Base-by-base conservation (phyloP, 2,329 filamentous ascomycete species). In the Albifimbria verrucaria region DNA sequence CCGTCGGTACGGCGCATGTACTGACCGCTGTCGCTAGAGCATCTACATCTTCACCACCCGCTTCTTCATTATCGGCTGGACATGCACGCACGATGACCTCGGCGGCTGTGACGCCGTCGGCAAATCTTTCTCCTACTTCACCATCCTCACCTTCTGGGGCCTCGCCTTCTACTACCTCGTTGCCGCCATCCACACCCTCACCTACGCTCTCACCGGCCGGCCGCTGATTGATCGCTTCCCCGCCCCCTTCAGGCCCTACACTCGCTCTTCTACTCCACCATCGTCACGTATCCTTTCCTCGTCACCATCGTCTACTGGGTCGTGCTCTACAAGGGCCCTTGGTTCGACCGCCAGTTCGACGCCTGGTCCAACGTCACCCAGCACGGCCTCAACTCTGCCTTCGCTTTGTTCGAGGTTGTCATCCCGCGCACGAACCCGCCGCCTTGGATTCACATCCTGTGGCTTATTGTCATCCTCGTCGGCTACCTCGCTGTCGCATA, bases 81-180 rank as follows among this genome's bases (percentile, higher is more conserved):
- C 82, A 55, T 85, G 84, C 63, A 72, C 76, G n/a, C 77, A 82
- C 65, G 66, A 69, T 28, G 49, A 56, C 1, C 59, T 65, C 11
- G 73, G 73, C 55, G 73, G 78, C 48, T 79, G 77, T 65, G 58
- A 65, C 28, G 65, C 63, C 1, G 79, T 82, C 23, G 72, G 76
- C 50, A 70, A 76, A 45, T 80, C 79, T 45, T 94, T 95, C 75
- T 90, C 86, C 62, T 95, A 84, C 77, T 95, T 96, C 75, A 95
- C 91, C 24, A 77, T 86, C 63, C 75, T 94, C 54, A 90, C 88
- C 10, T 94, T 87, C 77, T 94, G 89, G 89, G 89, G 89, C 2
- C 72, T 93, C 32, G 85, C 82, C 22, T 93, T 92, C 73, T 96
- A 95, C 77, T 87, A 87, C 67, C 76, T 85, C 52, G 74, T 86